phyloP scores from a whole-genome alignment of 2,329 filamentous ascomycete species.

The Ophiostoma ips region DNA sequence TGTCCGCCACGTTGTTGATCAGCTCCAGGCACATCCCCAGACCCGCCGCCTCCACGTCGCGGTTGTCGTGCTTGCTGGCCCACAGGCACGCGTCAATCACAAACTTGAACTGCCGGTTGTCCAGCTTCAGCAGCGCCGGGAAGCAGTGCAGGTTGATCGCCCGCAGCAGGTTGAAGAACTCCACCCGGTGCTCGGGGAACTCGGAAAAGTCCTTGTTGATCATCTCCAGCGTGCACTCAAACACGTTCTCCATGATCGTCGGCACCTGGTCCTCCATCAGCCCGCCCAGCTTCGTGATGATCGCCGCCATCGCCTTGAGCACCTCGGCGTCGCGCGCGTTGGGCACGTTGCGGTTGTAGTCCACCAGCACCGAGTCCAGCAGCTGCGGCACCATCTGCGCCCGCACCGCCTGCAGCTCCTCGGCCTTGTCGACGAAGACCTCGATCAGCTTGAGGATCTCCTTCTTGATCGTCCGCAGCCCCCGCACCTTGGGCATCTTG shows the following conservation, averaged over 20 bases:
- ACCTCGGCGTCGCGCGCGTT: constrained; percentile 95
- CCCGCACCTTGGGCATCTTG: constrained; percentile 93
- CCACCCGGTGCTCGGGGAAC: constrained; percentile 96
- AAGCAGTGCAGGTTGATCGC: constrained; percentile 97
- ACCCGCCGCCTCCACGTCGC: constrained; percentile 89
- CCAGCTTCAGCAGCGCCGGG: constrained; percentile 81
- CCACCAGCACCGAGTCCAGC: constrained; percentile 81
- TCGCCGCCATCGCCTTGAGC: constrained; percentile 91
- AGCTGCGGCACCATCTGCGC: constrained; percentile 91
- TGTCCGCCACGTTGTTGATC: constrained; percentile 93
- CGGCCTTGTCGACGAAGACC: constrained; percentile 94
- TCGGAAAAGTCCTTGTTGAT: constrained; percentile 99
- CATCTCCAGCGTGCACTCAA: constrained; percentile 97
- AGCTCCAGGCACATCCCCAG: constrained; percentile 97
- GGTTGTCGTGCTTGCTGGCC: constrained; percentile 99
- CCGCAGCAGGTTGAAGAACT: constrained; percentile 94
- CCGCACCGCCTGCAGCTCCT: constrained; percentile 87
- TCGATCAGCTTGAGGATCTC: constrained; percentile 97
- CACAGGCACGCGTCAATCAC: constrained; percentile 99
- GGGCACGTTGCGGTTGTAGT: constrained; percentile 94
- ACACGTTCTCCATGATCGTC: constrained; percentile 95
- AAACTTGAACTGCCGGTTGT: constrained; percentile 96
- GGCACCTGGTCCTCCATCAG: constrained; percentile 98
- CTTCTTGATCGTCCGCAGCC: constrained; percentile 95
- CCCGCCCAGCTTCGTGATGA: constrained; percentile 85